phyloP scores from a whole-genome alignment of 306 rosid genomes.

The Macrotyloma uniflorum region DNA sequence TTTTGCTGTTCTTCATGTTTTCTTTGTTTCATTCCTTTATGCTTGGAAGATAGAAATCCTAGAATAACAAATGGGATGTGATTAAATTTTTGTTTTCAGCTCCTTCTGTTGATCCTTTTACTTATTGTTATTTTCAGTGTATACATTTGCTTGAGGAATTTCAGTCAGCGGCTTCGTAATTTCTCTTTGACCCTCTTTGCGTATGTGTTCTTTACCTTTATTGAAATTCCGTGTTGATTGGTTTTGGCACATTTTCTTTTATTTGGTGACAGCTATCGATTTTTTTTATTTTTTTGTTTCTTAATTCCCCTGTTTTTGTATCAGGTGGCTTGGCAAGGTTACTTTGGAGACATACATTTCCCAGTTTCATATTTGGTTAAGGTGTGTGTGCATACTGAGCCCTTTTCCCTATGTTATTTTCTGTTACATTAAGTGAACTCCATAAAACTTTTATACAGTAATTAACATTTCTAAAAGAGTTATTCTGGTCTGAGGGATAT shows the following conservation, averaged over 20 bases:
- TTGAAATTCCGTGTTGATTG: constrained; percentile 13
- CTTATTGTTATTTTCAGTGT: constrained; percentile 62
- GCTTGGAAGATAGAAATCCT: constrained; percentile 8
- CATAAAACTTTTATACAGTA: constrained; percentile 4
- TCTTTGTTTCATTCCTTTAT: constrained; percentile 6
- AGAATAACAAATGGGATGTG: not conserved
- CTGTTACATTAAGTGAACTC: constrained; percentile 5
- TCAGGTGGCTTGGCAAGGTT: constrained; percentile 98
- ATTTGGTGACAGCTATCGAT: constrained; percentile 13
- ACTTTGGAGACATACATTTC: constrained; percentile 98
- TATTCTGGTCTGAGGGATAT: constrained; percentile 14
- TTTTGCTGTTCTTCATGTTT: constrained; percentile 10
- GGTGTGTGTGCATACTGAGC: constrained; percentile 55
- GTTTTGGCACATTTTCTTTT: constrained; percentile 9
- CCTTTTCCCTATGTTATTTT: not conserved
- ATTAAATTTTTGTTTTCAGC: constrained; percentile 8
- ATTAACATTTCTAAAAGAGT: not conserved
- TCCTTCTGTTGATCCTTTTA: constrained; percentile 22
- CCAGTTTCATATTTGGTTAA: constrained; percentile 99
- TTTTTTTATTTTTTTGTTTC: constrained; percentile 20
- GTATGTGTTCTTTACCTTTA: constrained; percentile 60
- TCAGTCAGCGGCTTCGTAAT: constrained; percentile 83
- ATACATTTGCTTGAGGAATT: constrained; percentile 92
- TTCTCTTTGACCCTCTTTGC: constrained; percentile 89
- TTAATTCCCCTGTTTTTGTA: constrained; percentile 28